Evolutionary conservation across 306 rosid species (phyloP).

Genomic region (Cicer cuneatum): DNA sequence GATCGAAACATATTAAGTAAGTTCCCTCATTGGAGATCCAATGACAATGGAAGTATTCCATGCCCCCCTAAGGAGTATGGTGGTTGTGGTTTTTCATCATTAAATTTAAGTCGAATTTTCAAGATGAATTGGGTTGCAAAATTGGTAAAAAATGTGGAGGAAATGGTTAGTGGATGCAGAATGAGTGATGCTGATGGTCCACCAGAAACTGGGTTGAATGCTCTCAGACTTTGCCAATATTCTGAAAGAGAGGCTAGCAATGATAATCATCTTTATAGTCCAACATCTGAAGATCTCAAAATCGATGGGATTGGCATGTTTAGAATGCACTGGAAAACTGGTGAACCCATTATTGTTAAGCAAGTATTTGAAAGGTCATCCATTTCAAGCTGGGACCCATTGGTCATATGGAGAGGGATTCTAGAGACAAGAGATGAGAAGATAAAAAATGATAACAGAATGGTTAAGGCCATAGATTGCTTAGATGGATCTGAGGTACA

Average conservation of each 20-base stretch:
- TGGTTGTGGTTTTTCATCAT: slow-evolving; percentile 78
- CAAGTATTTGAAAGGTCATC: slow-evolving; percentile 84
- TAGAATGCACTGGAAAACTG: slow-evolving; percentile 85
- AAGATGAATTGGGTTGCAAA: slow-evolving; percentile 99
- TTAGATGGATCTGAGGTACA: slow-evolving; percentile 86
- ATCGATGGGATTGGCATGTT: slow-evolving; percentile 73
- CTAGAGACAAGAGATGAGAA: slow-evolving; percentile 78
- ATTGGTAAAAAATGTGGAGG: slow-evolving; percentile 94
- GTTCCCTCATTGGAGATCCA: slow-evolving; percentile 81
- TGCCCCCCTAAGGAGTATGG: slow-evolving; percentile 93
- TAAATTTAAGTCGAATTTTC: slow-evolving; percentile 87
- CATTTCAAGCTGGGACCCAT: slow-evolving; percentile 86
- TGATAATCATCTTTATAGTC: slow-evolving; percentile 74
- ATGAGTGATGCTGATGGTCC: slow-evolving; percentile 50
- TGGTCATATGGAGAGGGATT: slow-evolving; percentile 82
- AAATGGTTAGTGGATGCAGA: slow-evolving; percentile 93
- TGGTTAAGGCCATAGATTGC: slow-evolving; percentile 84
- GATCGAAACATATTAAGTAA: slow-evolving; percentile 57
- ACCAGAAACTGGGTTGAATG: slow-evolving; percentile 49
- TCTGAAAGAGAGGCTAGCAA: slow-evolving; percentile 66
- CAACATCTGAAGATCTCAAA: slow-evolving; percentile 74
- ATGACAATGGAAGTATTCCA: slow-evolving; percentile 72
- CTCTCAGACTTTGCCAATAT: slow-evolving; percentile 58
- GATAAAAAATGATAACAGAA: slow-evolving; percentile 68
- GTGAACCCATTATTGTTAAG: slow-evolving; percentile 79